These are phyloP conservation scores for Silene noctiflora DNA, from an alignment of 179 eudicot genomes.

Conservation along the genomic window DNA sequence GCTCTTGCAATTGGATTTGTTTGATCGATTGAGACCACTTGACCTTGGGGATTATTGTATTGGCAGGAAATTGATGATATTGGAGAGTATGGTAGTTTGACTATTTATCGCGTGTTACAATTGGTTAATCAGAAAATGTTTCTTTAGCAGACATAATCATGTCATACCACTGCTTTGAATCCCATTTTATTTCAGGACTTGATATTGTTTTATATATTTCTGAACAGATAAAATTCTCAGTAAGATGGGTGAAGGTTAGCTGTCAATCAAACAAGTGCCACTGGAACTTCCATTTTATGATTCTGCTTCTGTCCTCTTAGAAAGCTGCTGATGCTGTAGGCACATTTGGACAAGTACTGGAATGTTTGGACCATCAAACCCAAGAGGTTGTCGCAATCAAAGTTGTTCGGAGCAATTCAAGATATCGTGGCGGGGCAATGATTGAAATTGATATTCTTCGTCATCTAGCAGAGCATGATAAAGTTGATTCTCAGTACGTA, in stretches of 20 bases:
- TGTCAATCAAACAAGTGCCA: slow-evolving; percentile 47
- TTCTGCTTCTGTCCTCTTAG: slow-evolving; percentile 56
- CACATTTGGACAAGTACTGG: slow-evolving; percentile 86
- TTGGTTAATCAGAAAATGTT: background rate
- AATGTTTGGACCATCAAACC: slow-evolving; percentile 65
- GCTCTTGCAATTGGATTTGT: background rate
- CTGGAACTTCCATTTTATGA: slow-evolving; percentile 54
- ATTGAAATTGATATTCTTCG: slow-evolving; percentile 70
- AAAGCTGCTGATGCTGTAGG: slow-evolving; percentile 74
- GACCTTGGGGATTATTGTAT: background rate
- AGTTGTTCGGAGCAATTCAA: slow-evolving; percentile 64
- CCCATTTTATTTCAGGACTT: background rate
- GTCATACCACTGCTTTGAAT: background rate
- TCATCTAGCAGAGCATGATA: slow-evolving; percentile 57
- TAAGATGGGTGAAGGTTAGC: slow-evolving; percentile 98
- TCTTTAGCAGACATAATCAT: background rate
- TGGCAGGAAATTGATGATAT: background rate
- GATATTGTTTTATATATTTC: slow-evolving; percentile 14
- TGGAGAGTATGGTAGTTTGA: background rate
- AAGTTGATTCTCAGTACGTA: slow-evolving; percentile 53
- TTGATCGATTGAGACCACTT: background rate
- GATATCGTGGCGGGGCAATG: slow-evolving; percentile 88
- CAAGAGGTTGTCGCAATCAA: slow-evolving; percentile 72
- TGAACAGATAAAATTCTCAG: slow-evolving; percentile 72
- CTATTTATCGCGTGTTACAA: background rate